Conservation (phyloP, 345 rosid species). For the Fremontodendron californicum region DNA sequence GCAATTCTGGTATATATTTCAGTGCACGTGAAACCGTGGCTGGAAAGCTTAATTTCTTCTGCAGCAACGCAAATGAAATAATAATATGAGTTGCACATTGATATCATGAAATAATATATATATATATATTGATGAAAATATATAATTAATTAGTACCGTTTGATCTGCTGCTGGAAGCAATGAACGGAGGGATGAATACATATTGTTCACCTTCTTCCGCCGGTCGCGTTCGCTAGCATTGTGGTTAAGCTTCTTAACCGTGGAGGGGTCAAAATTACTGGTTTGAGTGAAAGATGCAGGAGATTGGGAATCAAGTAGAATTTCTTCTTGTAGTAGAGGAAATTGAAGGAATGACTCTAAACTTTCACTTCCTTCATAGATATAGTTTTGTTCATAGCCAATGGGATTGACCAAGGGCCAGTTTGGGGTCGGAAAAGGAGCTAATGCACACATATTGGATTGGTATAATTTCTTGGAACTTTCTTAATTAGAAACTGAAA, state of each 20-base stretch:
- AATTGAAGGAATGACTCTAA: neutral
- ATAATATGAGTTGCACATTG: neutral
- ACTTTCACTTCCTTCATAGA: neutral
- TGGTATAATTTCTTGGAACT: neutral
- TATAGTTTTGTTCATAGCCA: neutral
- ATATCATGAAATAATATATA: too few species aligned
- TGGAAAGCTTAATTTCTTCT: slow-evolving; percentile 58
- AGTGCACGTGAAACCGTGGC: slow-evolving; percentile 40
- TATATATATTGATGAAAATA: neutral
- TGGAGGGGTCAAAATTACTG: neutral
- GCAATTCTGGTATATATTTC: slow-evolving; percentile 55
- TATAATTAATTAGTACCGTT: neutral
- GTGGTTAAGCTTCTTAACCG: slow-evolving; percentile 5
- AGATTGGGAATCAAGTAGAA: neutral
- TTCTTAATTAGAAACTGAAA: neutral
- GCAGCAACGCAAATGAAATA: neutral
- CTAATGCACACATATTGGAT: neutral
- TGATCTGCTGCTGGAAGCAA: slow-evolving; percentile 8
- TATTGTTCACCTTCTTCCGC: slow-evolving; percentile 7
- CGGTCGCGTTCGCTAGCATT: slow-evolving; percentile 14
- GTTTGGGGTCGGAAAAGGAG: neutral
- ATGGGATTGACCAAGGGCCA: slow-evolving; percentile 4
- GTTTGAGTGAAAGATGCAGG: neutral
- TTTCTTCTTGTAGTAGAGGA: neutral
- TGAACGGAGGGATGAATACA: slow-evolving; percentile 15